Base-by-base conservation (phyloP, 805 yeast genomes). In the Nakazawaea ishiwadae region DNA sequence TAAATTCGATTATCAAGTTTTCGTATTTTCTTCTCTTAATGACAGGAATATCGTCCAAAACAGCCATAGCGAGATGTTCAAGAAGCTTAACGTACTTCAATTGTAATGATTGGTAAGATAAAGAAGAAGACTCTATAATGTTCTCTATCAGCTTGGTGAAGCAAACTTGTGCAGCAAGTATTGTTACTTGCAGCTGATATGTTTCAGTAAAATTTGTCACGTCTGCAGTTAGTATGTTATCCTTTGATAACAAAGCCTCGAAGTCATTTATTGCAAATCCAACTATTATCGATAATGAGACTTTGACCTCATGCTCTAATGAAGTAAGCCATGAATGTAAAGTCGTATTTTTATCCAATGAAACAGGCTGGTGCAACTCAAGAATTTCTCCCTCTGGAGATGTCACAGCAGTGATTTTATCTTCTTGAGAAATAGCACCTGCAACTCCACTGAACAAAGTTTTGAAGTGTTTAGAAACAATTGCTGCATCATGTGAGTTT, bases 401-500 rank as follows among this genome's bases (percentile, higher is more conserved):
- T 1, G 49, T 36, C 0, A 88, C 64, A 1, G 77, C 77, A 0
- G 50, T 47, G 3, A 63, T 59, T 4, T 35, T 3, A 19, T 42
- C 35, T 0, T 44, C 16, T 15, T 71, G 70, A 29, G 53, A 58
- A 0, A 58, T 50, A 2, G 86, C 48, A 2, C 64, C 52, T 0
- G 69, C 49, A 3, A 88, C 63, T 2, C 91, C 95, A 4, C 77
- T 58, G 55, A 84, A 89, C 81, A 89, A 73, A 52, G 84, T 85
- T 35, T 68, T 66, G 37, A 89, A 60, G 52, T 83, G 89, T 35
- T 67, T 71, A 14, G 80, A 78, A 4, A 81, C 65, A 5, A 67
- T 49, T 2, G 35, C 31, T 2, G 76, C 50, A 48, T 80, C 73
- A 4, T 55, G 61, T 0, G 77, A 63, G 39, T 81, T 73, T 2